Conservation (phyloP, 2,329 filamentous ascomycete genomes). For the Aureobasidium sp. region DNA sequence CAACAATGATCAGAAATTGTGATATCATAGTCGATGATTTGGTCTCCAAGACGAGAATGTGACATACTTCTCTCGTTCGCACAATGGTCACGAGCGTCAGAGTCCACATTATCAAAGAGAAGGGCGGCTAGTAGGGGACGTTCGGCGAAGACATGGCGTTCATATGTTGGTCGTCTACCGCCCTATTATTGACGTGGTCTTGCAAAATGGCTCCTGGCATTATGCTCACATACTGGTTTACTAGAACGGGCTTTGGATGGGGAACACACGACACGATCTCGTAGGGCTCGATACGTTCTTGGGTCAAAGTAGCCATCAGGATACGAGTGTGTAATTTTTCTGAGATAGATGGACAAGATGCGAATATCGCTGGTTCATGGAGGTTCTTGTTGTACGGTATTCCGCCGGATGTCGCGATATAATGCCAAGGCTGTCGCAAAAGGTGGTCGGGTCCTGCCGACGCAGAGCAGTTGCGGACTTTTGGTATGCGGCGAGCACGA, state of each 20-base stretch:
- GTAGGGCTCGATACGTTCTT: conserved; percentile 7
- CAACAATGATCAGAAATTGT: not conserved
- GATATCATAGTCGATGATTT: not conserved
- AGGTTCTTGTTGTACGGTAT: not conserved
- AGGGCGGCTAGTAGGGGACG: conserved; percentile 60
- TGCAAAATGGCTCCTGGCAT: no score
- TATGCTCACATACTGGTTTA: conserved; percentile 1
- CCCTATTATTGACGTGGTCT: not conserved
- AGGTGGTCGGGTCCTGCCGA: not conserved
- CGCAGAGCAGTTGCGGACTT: not conserved
- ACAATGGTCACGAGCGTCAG: conserved; percentile 70
- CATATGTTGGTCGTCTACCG: conserved; percentile 24
- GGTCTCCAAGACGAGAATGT: not conserved
- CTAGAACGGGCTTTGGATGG: conserved; percentile 12
- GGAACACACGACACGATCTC: not conserved
- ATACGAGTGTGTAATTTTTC: not conserved
- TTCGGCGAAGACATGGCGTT: conserved; percentile 47
- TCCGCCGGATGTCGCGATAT: not conserved
- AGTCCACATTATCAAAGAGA: conserved; percentile 66
- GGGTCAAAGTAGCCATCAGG: not conserved
- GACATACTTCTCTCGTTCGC: conserved; percentile 63
- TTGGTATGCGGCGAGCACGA: conserved; percentile 13
- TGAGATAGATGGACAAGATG: not conserved
- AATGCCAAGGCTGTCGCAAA: conserved; percentile 1
- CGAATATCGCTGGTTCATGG: not conserved